Conservation (phyloP, 2,329 filamentous ascomycete genomes). For the Colletotrichum orbiculare region DNA sequence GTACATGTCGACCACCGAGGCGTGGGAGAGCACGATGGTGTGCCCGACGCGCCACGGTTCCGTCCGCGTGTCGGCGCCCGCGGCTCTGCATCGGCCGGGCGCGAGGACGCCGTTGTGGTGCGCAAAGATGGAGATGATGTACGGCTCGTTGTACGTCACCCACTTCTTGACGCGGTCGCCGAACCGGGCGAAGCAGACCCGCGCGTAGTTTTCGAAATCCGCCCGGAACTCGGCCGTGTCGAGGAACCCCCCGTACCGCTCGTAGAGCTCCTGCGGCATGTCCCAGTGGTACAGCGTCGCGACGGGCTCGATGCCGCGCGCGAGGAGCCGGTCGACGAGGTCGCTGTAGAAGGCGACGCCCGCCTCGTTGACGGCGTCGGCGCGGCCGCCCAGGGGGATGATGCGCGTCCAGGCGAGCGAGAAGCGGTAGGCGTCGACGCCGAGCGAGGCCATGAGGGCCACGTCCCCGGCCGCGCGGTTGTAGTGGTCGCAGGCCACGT, state of each 20-base stretch:
- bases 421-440: constrained; percentile 71
- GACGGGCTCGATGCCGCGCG: constrained; percentile 68
- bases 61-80: constrained; percentile 47
- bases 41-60: constrained; percentile 51
- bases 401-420: constrained; percentile 75
- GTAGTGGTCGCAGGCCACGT: constrained; percentile 59
- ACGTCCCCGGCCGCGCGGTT: constrained; percentile 63
- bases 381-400: constrained; percentile 71
- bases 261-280: constrained; percentile 48
- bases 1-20: constrained; percentile 46
- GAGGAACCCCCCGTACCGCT: constrained; percentile 50
- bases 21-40: constrained; percentile 49
- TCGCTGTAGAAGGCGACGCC: constrained; percentile 70
- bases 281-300: constrained; percentile 77
- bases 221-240: constrained; percentile 45
- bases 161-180: constrained; percentile 50
- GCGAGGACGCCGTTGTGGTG: constrained; percentile 49
- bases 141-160: constrained; percentile 54
- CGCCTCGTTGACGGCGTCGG: constrained; percentile 71
- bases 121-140: constrained; percentile 51
- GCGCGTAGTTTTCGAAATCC: constrained; percentile 51
- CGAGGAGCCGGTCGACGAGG: constrained; percentile 68
- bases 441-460: constrained; percentile 66
- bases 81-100: constrained; percentile 45
- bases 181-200: constrained; percentile 50